Base-by-base conservation (phyloP, 1,284 basidiomycete species). In the Trichosporon inkin region DNA sequence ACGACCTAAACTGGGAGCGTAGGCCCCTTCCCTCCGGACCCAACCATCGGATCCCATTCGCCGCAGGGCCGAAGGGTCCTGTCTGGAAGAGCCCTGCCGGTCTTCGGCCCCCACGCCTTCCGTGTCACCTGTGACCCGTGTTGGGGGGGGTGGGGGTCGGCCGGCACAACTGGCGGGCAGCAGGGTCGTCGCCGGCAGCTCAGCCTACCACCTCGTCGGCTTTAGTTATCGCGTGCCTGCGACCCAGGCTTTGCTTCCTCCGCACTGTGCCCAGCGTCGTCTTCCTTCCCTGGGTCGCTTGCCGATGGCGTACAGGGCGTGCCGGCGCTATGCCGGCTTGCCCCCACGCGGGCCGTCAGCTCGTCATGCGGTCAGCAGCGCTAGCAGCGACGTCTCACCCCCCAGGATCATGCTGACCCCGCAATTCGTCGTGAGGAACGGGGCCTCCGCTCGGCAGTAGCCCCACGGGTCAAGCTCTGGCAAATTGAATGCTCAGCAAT, bases 391-490 rank as follows among this genome's bases (percentile, higher is more conserved):
- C n/a, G n/a, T n/a, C n/a, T n/a, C n/a, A n/a, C n/a, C n/a, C n/a
- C 22, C 41, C 24, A 47, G 41, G 41, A 24, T 11, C 41, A 47
- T 24, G 24, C 41, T 24, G 22, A 47, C 41, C 41, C 41, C 41
- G 41, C 41, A 47, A 47, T 47, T 47, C 24, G 41, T 47, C 20
- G 22, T 24, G 41, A 47, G 41, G 41, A 47, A 47, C 41, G 41
- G 41, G 41, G 41, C 24, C 41, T 47, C 41, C 41, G 41, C 41
- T 47, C 41, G 41, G 41, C 24, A 28, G 41, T 47, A 47, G 41
- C 41, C 41, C 41, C 41, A 47, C 41, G 41, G 41, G 41, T 47
- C 22, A 16, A 24, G n/a, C 41, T 24, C 17, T 47, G 41, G 8
- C 41, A 47, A 47, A 47, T 47, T 24, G 41, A 16, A 14, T 24